Percentiles rank a stretch among this genome's conserved stretches.
Evolutionary conservation across 257 asterid genomes (phyloP).

Genomic region (Scutellaria barbata): DNA sequence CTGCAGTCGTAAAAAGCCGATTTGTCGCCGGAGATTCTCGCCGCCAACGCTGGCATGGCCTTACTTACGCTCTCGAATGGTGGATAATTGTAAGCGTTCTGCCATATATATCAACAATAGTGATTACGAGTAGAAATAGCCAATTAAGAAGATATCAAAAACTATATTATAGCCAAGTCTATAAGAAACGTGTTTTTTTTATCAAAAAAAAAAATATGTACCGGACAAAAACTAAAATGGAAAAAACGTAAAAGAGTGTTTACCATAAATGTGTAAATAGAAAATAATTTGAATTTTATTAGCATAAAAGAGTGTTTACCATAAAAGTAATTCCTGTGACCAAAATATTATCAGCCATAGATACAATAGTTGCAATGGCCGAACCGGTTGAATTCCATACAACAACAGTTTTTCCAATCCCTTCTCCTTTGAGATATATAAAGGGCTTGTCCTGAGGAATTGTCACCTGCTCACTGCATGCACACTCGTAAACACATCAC

Average conservation of each 20-base stretch:
- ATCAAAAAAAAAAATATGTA: no score
- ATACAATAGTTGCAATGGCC: constrained; percentile 45
- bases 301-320: constrained; percentile 21
- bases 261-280: no score
- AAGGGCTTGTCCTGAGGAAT: constrained; percentile 52
- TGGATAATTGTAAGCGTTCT: constrained; percentile 61
- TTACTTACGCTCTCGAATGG: constrained; percentile 19
- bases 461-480: constrained; percentile 48
- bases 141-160: no score
- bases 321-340: constrained; percentile 43
- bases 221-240: no score
- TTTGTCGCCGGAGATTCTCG: constrained; percentile 52
- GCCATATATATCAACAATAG: background rate
- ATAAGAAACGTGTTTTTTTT: no score
- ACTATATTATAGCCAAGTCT: no score
- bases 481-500: background rate
- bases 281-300: no score
- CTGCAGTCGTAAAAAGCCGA: constrained; percentile 47
- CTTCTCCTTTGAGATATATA: constrained; percentile 55
- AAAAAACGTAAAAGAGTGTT: background rate
- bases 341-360: constrained; percentile 50
- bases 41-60: constrained; percentile 48
- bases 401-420: constrained; percentile 35
- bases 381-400: constrained; percentile 39
- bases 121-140: no score